phyloP scores from a whole-genome alignment of 331 rosid species.

The Malus hybrid region DNA sequence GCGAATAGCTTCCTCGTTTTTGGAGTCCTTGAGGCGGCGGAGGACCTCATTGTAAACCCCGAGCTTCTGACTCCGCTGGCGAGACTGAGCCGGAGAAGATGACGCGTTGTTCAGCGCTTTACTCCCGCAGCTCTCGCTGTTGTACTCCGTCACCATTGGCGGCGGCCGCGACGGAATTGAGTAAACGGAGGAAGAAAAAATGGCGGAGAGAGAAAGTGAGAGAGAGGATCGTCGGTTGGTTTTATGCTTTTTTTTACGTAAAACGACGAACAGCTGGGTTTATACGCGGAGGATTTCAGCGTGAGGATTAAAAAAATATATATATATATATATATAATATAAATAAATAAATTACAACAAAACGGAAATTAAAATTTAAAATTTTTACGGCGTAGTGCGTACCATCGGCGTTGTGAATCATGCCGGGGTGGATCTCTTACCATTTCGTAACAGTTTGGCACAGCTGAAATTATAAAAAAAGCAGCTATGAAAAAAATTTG shows the following conservation, averaged over 20 bases:
- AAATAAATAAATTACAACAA: neutral
- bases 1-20: conserved; percentile 46
- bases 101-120: conserved; percentile 32
- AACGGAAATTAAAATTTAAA: neutral
- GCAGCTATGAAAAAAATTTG: too few relatives aligned
- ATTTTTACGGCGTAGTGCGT: neutral
- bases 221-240: conserved; percentile 1
- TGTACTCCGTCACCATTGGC: conserved; percentile 65
- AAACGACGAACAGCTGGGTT: conserved; percentile 17
- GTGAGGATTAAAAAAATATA: too few relatives aligned
- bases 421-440: conserved; percentile 24
- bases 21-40: conserved; percentile 69
- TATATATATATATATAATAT: neutral
- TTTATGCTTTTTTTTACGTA: conserved; percentile 22
- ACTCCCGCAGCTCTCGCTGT: conserved; percentile 61
- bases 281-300: conserved; percentile 15
- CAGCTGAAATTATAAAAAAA: too few relatives aligned
- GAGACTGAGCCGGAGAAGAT: conserved; percentile 47
- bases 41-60: conserved; percentile 91
- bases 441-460: neutral
- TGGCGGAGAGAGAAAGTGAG: neutral
- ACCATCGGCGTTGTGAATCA: conserved; percentile 7
- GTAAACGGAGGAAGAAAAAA: neutral
- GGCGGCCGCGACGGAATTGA: neutral
- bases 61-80: conserved; percentile 47